Evolutionary conservation across 306 rosid species (phyloP), one percentile per base, ranked within the genome.

Genomic region (Fragaria vesca): DNA sequence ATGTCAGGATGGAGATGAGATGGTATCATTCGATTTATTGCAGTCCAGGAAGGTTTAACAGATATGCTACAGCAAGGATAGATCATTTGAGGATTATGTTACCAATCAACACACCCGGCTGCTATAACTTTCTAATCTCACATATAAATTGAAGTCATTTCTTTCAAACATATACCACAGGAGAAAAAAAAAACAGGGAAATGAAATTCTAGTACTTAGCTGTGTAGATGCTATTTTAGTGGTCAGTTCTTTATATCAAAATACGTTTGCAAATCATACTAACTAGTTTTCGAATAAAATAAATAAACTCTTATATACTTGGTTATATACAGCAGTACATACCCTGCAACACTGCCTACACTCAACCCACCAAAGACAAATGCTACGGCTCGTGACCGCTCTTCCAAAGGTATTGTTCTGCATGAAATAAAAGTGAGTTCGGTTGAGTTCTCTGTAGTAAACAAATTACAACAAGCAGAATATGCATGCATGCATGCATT

Each of bases 341-440:
- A 95, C 99, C 99, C 99, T 71, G 83, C 52, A 85, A 95, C 99
- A 78, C 99, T 95, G 89, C 99, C 99, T 55, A 93, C 94, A 77
- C 99, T 93, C 88, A 95, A 84, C 70, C 99, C 99, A 75, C 99
- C 99, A 74, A 91, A 95, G 74, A 95, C 99, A 87, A 95, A 90
- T 62, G 91, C 97, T 47, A 95, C 99, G 75, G 99, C 99, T 30
- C 99, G 89, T 46, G 99, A 95, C 62, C 99, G 99, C 86, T 95
- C 99, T 78, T 90, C 93, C 88, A 91, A 77, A 78, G 99, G 97
- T 85, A 93, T 95, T 66, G 90, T 36, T 90, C 99, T 95, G 91
- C 91, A 88, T 46, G 55, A 47, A 51, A 67, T 28, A 46, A 75
- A 18, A 32, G 21, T 3, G 65, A 46, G 16, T 18, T 75, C 24